Conservation (phyloP, 2,329 filamentous ascomycete genomes). For the Cladophialophora yegresii region DNA sequence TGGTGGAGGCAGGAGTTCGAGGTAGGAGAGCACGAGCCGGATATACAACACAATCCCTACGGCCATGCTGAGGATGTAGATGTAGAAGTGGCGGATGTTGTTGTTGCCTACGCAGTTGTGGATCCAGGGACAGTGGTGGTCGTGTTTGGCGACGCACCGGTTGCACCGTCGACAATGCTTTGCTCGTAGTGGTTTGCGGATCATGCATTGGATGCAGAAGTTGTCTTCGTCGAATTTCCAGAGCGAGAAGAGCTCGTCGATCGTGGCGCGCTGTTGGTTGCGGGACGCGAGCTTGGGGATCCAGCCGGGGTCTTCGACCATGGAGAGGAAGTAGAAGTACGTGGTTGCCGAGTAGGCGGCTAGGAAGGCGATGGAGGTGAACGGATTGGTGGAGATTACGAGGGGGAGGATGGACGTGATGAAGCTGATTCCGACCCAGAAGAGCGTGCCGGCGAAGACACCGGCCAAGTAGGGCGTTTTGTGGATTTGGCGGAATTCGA, state of each 20-base stretch:
- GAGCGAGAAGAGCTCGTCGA: slow-evolving; percentile 78
- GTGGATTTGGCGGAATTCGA: slow-evolving; percentile 86
- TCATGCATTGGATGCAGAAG: slow-evolving; percentile 94
- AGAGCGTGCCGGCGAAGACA: slow-evolving; percentile 85
- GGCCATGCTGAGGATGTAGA: slow-evolving; percentile 80
- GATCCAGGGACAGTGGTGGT: slow-evolving; percentile 98
- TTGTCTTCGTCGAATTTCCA: slow-evolving; percentile 94
- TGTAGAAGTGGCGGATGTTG: slow-evolving; percentile 92
- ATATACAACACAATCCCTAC: slow-evolving; percentile 73
- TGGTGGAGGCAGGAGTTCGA: slow-evolving; percentile 7
- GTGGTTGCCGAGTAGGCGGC: slow-evolving; percentile 64
- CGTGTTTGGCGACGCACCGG: slow-evolving; percentile 92
- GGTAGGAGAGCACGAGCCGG: slow-evolving; percentile 67
- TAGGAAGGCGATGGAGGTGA: slow-evolving; percentile 76
- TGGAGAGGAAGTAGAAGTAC: slow-evolving; percentile 86
- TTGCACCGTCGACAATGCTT: slow-evolving; percentile 93
- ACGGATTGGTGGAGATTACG: slow-evolving; percentile 65
- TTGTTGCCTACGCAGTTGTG: slow-evolving; percentile 95
- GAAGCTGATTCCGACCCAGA: slow-evolving; percentile 78
- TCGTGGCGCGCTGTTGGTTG: slow-evolving; percentile 83
- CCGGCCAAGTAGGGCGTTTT: slow-evolving; percentile 94
- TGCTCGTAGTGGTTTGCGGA: slow-evolving; percentile 84
- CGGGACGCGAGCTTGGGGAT: slow-evolving; percentile 88
- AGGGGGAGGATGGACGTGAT: slow-evolving; percentile 72
- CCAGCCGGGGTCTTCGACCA: slow-evolving; percentile 87